phyloP scores from a whole-genome alignment of 306 rosid species.

The Chamaecrista fasciculata region DNA sequence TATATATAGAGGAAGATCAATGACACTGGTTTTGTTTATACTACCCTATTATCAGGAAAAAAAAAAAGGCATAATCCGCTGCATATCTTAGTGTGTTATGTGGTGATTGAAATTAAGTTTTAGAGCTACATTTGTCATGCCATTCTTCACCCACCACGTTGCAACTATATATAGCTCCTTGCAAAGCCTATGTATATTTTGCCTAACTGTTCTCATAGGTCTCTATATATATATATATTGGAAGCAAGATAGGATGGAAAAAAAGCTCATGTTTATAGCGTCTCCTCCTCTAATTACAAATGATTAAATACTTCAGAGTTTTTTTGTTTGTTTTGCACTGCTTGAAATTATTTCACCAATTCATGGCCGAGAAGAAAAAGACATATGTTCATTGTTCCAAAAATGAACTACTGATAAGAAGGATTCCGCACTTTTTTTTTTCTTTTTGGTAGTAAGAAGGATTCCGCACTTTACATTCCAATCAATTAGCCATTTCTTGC shows the following conservation, averaged over 20 bases:
- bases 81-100: no score
- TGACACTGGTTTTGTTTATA: background rate
- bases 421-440: no score
- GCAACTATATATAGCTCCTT: background rate
- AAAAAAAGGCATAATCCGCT: no score
- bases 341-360: slow-evolving; percentile 4
- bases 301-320: background rate
- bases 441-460: no score
- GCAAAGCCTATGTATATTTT: background rate
- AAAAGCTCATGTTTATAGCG: background rate
- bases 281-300: background rate
- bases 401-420: no score
- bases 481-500: background rate
- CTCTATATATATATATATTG: background rate
- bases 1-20: no score
- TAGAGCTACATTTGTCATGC: background rate
- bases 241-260: background rate
- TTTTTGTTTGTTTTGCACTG: slow-evolving; percentile 14
- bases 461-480: no score
- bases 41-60: no score
- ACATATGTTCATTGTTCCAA: no score
- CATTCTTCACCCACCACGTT: background rate
- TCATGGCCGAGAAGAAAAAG: background rate
- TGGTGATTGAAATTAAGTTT: slow-evolving; percentile 9
- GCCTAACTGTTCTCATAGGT: background rate